These are phyloP conservation scores for Infundibulicybe gibba DNA, from an alignment of 768 basidiomycete species.

Conservation along the genomic window DNA sequence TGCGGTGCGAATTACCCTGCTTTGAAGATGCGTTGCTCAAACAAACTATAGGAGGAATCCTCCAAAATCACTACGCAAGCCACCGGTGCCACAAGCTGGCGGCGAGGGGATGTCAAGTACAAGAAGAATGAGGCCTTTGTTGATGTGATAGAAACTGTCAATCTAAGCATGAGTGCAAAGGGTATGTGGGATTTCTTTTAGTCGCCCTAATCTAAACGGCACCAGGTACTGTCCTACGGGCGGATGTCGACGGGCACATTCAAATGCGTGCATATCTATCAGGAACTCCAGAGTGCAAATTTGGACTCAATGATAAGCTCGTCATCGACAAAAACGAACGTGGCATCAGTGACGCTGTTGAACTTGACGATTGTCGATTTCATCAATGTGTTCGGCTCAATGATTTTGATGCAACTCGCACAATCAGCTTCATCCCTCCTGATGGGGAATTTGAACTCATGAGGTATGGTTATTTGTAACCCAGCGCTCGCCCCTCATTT, in stretches of 20 bases:
- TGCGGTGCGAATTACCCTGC: slow-evolving; percentile 52
- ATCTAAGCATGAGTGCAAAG: slow-evolving; percentile 96
- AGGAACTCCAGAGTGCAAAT: slow-evolving; percentile 98
- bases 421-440: slow-evolving; percentile 96
- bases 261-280: slow-evolving; percentile 97
- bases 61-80: slow-evolving; percentile 97
- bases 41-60: slow-evolving; percentile 76
- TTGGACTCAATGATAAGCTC: slow-evolving; percentile 97
- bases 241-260: slow-evolving; percentile 97
- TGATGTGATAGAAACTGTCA: slow-evolving; percentile 97
- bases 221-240: slow-evolving; percentile 82
- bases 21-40: neutral
- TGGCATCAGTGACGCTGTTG: slow-evolving; percentile 76
- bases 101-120: slow-evolving; percentile 94
- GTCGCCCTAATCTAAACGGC: neutral
- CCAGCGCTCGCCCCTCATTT: neutral
- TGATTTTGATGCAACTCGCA: slow-evolving; percentile 91
- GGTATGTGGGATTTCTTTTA: slow-evolving; percentile 40
- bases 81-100: slow-evolving; percentile 95
- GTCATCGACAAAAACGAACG: slow-evolving; percentile 86
- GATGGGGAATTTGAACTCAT: slow-evolving; percentile 99
- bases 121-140: slow-evolving; percentile 99
- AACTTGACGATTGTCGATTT: slow-evolving; percentile 97
- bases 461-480: slow-evolving; percentile 50
- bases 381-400: slow-evolving; percentile 96